Evolutionary conservation across 2,329 filamentous ascomycete species (phyloP).

Genomic region (Albophoma yamanashiensis): DNA sequence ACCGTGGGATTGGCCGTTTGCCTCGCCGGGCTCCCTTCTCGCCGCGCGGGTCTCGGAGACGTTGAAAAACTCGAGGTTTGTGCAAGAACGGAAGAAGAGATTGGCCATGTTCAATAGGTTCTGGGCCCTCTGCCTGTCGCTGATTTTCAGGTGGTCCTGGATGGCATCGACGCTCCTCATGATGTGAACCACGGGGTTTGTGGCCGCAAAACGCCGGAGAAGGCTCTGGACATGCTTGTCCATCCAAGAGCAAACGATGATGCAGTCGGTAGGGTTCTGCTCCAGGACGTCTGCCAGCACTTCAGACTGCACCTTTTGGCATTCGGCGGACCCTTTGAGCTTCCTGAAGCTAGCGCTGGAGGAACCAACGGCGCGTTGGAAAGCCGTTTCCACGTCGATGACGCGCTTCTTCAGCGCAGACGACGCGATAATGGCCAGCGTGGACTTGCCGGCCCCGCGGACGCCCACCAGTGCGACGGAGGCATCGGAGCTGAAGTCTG

Average conservation of each 20-base stretch:
- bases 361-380: constrained; percentile 52
- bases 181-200: constrained; percentile 62
- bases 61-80: constrained; percentile 70
- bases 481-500: constrained; percentile 45
- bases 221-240: constrained; percentile 51
- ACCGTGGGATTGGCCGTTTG: constrained; percentile 5
- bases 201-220: constrained; percentile 49
- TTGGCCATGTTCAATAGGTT: constrained; percentile 47
- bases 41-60: constrained; percentile 43
- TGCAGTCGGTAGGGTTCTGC: constrained; percentile 46
- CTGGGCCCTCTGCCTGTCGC: constrained; percentile 42
- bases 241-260: constrained; percentile 66
- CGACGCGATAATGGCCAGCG: constrained; percentile 64
- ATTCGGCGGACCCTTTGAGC: constrained; percentile 48
- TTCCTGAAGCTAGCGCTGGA: constrained; percentile 55
- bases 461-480: constrained; percentile 66
- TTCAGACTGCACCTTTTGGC: constrained; percentile 51
- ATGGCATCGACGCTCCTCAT: constrained; percentile 55
- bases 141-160: constrained; percentile 48
- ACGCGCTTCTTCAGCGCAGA: constrained; percentile 58
- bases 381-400: constrained; percentile 58
- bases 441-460: constrained; percentile 65
- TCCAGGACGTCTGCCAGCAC: constrained; percentile 50
- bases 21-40: not conserved
- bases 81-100: constrained; percentile 52